Conservation (phyloP, 2,329 filamentous ascomycete genomes). For the Fusarium tuaranense region DNA sequence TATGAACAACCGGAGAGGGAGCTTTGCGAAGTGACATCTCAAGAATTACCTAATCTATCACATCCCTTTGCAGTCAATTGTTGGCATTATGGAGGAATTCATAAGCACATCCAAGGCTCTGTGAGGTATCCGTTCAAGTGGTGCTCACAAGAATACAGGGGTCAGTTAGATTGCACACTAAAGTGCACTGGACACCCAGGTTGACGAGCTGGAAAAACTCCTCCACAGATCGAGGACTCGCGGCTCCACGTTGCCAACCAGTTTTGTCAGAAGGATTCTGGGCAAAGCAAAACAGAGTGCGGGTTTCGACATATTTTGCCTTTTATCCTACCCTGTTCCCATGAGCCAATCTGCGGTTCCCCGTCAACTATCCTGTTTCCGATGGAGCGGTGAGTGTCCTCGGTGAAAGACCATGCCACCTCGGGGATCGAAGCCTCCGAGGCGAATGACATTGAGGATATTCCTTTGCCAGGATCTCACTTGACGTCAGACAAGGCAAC, state of each 20-base stretch:
- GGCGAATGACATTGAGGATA: background rate
- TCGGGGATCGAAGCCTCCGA: background rate
- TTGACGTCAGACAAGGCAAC: slow-evolving; percentile 15
- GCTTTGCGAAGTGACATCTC: background rate
- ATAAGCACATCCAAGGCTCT: background rate
- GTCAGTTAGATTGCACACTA: background rate
- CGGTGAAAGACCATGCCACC: slow-evolving; percentile 1
- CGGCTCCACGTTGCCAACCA: slow-evolving; percentile 28
- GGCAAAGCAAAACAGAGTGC: slow-evolving; percentile 3
- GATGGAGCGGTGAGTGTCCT: slow-evolving; percentile 39
- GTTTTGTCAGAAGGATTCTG: slow-evolving; percentile 16
- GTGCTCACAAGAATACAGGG: background rate
- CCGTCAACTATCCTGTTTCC: slow-evolving; percentile 19
- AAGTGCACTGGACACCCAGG: background rate
- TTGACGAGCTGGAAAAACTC: slow-evolving; percentile 4
- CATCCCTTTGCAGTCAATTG: background rate
- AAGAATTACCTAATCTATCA: background rate
- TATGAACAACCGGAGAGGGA: background rate
- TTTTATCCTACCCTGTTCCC: slow-evolving; percentile 11
- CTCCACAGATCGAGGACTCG: slow-evolving; percentile 30
- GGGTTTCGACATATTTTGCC: slow-evolving; percentile 19
- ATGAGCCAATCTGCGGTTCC: slow-evolving; percentile 16
- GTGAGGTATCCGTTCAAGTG: background rate
- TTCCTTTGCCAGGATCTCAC: background rate
- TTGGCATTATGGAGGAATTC: background rate